phyloP scores from a whole-genome alignment of 164 flowering plant species.

The Cinnamomum chago region DNA sequence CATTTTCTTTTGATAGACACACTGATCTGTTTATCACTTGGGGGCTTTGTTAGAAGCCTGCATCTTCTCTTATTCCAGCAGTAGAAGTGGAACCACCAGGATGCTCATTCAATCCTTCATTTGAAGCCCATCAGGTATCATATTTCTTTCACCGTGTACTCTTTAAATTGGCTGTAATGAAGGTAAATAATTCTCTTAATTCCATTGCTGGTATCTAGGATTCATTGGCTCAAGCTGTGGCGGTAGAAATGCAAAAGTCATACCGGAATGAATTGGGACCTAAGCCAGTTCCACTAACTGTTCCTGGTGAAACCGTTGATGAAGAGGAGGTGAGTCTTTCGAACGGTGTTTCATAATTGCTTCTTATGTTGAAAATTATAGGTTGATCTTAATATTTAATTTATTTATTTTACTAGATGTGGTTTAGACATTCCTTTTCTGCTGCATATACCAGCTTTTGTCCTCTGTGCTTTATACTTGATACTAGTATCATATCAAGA shows the following conservation, averaged over 20 bases:
- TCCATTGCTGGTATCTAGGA: slow-evolving; percentile 41
- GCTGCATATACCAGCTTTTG: background rate
- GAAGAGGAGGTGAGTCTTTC: slow-evolving; percentile 76
- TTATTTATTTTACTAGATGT: background rate
- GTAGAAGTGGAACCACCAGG: slow-evolving; percentile 94
- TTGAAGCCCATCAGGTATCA: slow-evolving; percentile 80
- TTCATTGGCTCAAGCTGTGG: slow-evolving; percentile 87
- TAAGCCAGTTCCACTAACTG: slow-evolving; percentile 76
- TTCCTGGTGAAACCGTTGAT: slow-evolving; percentile 51
- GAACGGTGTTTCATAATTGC: background rate
- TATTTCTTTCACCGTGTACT: background rate
- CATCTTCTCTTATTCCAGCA: slow-evolving; percentile 69
- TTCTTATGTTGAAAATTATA: background rate
- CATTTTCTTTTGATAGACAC: background rate
- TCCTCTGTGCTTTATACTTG: too few relatives aligned
- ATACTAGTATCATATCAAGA: too few relatives aligned
- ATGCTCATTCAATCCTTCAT: slow-evolving; percentile 85
- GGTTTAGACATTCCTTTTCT: background rate
- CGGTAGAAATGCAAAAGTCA: slow-evolving; percentile 90
- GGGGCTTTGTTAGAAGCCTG: slow-evolving; percentile 32
- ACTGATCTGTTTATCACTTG: slow-evolving; percentile 4
- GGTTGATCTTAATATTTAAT: background rate
- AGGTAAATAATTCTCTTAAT: background rate
- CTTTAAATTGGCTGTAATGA: background rate
- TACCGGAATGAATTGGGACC: slow-evolving; percentile 79